Conservation (phyloP, 2,329 filamentous ascomycete genomes). For the Fusarium sp. region DNA sequence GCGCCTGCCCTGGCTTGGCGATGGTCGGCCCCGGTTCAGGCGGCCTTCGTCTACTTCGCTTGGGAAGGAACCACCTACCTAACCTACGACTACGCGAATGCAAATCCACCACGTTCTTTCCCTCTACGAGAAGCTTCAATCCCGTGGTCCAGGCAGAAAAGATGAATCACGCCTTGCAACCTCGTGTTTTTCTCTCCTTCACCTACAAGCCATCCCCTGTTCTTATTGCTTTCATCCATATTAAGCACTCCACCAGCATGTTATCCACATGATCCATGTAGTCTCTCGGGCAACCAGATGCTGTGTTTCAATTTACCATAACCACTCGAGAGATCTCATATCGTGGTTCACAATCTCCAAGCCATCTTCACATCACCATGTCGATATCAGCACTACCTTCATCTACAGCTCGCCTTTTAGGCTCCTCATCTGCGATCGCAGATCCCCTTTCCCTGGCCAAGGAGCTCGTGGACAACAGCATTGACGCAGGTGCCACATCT, state of each 20-base stretch:
- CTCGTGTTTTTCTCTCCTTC: background rate
- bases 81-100: background rate
- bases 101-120: conserved; percentile 12
- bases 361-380: conserved; percentile 48
- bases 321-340: conserved; percentile 15
- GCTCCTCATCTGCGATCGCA: conserved; percentile 69
- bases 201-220: background rate
- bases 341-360: conserved; percentile 18
- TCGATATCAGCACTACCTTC: conserved; percentile 61
- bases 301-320: conserved; percentile 32
- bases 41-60: background rate
- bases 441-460: conserved; percentile 74
- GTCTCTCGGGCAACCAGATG: conserved; percentile 38
- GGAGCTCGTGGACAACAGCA: conserved; percentile 80
- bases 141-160: conserved; percentile 5
- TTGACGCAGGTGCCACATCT: conserved; percentile 75
- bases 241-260: conserved; percentile 30
- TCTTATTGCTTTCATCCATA: conserved; percentile 8
- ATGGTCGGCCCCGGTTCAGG: background rate
- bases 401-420: conserved; percentile 65
- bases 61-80: conserved; percentile 26
- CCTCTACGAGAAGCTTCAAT: background rate
- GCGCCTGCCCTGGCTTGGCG: conserved; percentile 23
- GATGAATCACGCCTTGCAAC: background rate
- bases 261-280: conserved; percentile 40